A percentile compares a stretch with the other conserved stretches of the same genome.
Conservation (phyloP, 192 early-diverging fungal genomes). For the Geranomyces variabilis region DNA sequence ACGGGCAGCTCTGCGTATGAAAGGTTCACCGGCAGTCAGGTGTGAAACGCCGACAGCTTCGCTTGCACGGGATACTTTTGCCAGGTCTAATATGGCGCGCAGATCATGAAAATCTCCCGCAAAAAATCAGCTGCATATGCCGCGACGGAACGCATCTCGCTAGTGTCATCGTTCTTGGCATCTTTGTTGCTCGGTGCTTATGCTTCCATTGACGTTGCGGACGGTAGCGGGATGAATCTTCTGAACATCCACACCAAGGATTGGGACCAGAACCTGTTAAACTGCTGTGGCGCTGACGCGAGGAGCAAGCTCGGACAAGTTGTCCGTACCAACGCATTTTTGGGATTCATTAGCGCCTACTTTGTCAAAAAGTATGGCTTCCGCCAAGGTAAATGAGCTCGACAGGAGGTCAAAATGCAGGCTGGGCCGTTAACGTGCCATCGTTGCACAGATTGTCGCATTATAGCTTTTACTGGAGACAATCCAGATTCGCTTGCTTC, state of each 20-base stretch:
- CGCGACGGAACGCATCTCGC: slow-evolving; percentile 62
- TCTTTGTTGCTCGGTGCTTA: slow-evolving; percentile 62
- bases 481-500: slow-evolving; percentile 73
- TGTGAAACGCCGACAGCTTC: not conserved
- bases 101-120: slow-evolving; percentile 49
- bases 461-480: slow-evolving; percentile 78
- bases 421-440: not conserved
- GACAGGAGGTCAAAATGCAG: not conserved
- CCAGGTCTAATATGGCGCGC: not conserved
- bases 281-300: slow-evolving; percentile 27
- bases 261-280: slow-evolving; percentile 58
- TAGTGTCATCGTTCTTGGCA: slow-evolving; percentile 75
- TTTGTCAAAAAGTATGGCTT: slow-evolving; percentile 72
- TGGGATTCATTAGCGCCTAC: slow-evolving; percentile 65
- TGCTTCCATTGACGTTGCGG: slow-evolving; percentile 68
- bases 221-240: slow-evolving; percentile 83
- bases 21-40: slow-evolving; percentile 77
- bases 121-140: slow-evolving; percentile 32
- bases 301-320: slow-evolving; percentile 52
- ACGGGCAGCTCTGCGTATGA: slow-evolving; percentile 79
- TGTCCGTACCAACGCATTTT: slow-evolving; percentile 38
- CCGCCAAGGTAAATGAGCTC: slow-evolving; percentile 44
- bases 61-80: not conserved
- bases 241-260: slow-evolving; percentile 61
- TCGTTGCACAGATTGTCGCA: slow-evolving; percentile 45